These are phyloP conservation scores for Marasmius sp. DNA, from an alignment of 1,284 basidiomycete species.

Conservation along the genomic window DNA sequence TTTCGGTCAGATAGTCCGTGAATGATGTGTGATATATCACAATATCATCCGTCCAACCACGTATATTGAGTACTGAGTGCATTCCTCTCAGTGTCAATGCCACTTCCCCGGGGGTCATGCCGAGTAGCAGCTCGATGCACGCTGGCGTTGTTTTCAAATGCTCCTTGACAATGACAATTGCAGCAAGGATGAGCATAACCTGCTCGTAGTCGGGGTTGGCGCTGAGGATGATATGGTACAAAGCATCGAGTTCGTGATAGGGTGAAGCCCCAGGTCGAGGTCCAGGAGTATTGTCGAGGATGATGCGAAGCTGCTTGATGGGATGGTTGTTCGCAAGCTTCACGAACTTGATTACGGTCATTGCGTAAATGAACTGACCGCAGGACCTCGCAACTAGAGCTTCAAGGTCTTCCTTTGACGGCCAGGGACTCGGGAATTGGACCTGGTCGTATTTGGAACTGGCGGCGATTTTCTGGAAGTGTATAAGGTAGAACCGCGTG, in stretches of 20 bases:
- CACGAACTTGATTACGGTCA: constrained; percentile 25
- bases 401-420: constrained; percentile 14
- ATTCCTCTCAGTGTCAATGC: not conserved
- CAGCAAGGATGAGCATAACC: not conserved
- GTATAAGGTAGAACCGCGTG: not conserved
- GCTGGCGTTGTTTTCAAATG: not conserved
- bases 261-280: not conserved
- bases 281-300: constrained; percentile 10
- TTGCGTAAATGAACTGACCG: constrained; percentile 26
- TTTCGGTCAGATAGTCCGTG: not conserved
- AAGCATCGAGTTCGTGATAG: constrained; percentile 25
- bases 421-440: constrained; percentile 16
- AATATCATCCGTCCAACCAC: not conserved
- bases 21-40: not conserved
- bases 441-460: no score
- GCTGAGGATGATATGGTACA: not conserved
- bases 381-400: constrained; percentile 19
- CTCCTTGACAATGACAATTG: not conserved
- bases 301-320: constrained; percentile 20
- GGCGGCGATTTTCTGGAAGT: not conserved
- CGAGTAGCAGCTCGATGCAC: not conserved
- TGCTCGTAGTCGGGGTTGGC: not conserved
- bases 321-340: constrained; percentile 20
- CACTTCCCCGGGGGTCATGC: not conserved
- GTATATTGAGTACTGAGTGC: not conserved